Evolutionary conservation across 208 protist species (phyloP).

Genomic region (Dictyostelium gargantuum): DNA sequence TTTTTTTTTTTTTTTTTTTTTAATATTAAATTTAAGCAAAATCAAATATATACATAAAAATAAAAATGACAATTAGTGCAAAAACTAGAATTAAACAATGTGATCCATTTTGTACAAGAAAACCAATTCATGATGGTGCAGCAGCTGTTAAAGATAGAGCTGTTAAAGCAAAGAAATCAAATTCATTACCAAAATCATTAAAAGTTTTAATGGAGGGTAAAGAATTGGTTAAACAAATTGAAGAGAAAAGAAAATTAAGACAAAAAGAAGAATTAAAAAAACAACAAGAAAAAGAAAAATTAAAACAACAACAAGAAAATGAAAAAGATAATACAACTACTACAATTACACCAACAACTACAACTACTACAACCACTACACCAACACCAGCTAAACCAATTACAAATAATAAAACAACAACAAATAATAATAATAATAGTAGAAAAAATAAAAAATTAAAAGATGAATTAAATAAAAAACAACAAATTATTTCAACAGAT

Average conservation of each 20-base stretch:
- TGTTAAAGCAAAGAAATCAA: neutral
- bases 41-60: neutral
- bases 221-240: conserved; percentile 35
- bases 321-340: neutral
- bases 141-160: neutral
- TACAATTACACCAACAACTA: neutral
- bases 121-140: neutral
- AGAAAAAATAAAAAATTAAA: neutral
- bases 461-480: neutral
- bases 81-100: neutral
- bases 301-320: neutral
- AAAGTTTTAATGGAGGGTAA: neutral
- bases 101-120: conserved; percentile 25
- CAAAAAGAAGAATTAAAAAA: neutral
- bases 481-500: neutral
- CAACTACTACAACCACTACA: neutral
- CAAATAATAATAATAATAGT: neutral
- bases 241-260: conserved; percentile 23
- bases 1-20: neutral
- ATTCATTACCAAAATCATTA: neutral
- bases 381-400: neutral
- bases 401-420: neutral
- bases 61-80: neutral
- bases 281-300: neutral
- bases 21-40: neutral